Evolutionary conservation across 2,329 filamentous ascomycete species (phyloP), one percentile per base, ranked within the genome.

Genomic region (Chaetoscypha palmicola): DNA sequence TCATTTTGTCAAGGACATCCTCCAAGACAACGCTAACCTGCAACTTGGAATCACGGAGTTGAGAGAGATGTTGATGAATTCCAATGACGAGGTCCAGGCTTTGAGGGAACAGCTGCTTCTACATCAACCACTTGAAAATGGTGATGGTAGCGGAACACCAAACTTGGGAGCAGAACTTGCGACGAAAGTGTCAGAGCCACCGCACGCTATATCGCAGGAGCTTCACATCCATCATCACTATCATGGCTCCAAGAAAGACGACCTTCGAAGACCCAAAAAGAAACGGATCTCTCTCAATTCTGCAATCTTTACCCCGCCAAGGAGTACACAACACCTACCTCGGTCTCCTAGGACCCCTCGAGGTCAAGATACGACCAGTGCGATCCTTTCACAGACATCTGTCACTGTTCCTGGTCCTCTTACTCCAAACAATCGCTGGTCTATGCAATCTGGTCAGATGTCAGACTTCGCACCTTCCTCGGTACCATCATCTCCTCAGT

Each of bases 171-270:
- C 86, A 32, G 90, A 96, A 62, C 72, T 94, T 19, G 77, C 75
- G 30, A 65, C 70, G 16, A 68, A 70, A 38, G 58, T 58, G 10
- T 33, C 52, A 45, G 49, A 60, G 40, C 59, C 61, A 20, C 58
- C 50, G 12, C n/a, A n/a, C n/a, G 44, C 59, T 26, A 49, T 75
- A 2, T 82, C 83, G 0, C 83, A 86, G 57, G 86, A 92, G 57
- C 68, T 96, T 11, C 91, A 96, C 57, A 86, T 97, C 35, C 91
- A 97, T 59, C 90, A 97, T 58, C 91, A 97, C 61, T 95, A 95
- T 60, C 89, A 96, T 54, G 76, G 82, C 9, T 68, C 79, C 1
- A 67, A 74, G 41, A 81, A 79, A 61, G 70, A 74, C 16, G 80
- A 85, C 46, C 59, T 63, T 12, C 76, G 76, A 53, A 80, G 80